A percentile compares a stretch with the other conserved stretches of the same genome.
Conservation (phyloP, 805 yeast genomes). For the Komagataella ulmi region DNA sequence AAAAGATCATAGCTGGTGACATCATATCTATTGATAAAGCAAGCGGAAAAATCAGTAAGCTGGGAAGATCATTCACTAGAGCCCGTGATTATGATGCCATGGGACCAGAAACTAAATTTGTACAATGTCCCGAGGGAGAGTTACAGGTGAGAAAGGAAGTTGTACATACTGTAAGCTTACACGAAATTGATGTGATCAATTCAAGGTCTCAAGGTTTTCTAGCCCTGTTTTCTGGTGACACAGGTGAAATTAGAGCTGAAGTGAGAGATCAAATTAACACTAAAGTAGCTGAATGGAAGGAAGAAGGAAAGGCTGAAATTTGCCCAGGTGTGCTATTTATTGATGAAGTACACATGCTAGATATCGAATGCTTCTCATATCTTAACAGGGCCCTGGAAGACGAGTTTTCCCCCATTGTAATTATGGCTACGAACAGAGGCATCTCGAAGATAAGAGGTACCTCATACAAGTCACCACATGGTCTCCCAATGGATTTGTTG, state of each 20-base stretch:
- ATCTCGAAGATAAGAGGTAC: constrained; percentile 90
- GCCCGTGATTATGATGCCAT: constrained; percentile 97
- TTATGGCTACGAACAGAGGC: constrained; percentile 98
- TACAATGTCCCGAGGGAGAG: constrained; percentile 98
- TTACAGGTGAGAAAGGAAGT: constrained; percentile 90
- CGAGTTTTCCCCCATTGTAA: constrained; percentile 91
- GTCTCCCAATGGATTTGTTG: constrained; percentile 88
- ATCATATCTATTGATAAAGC: constrained; percentile 93
- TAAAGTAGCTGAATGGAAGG: constrained; percentile 96
- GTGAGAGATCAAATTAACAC: constrained; percentile 94
- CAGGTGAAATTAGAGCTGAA: constrained; percentile 94
- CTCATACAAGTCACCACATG: constrained; percentile 89
- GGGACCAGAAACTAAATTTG: constrained; percentile 97
- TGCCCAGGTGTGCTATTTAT: constrained; percentile 96
- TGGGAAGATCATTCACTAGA: constrained; percentile 92
- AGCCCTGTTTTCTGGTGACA: constrained; percentile 90
- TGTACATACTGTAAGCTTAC: constrained; percentile 94
- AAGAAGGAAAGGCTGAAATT: constrained; percentile 96
- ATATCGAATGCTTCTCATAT: constrained; percentile 92
- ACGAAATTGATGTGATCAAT: constrained; percentile 95
- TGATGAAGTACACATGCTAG: constrained; percentile 98
- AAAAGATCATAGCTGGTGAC: constrained; percentile 94
- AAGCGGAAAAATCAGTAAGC: constrained; percentile 82
- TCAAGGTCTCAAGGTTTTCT: constrained; percentile 96
- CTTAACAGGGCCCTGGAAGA: constrained; percentile 94